Evolutionary conservation across 1,139 yeast genomes (phyloP), one percentile per base, ranked within the genome.

Genomic region (Wickerhamomyces sp.): DNA sequence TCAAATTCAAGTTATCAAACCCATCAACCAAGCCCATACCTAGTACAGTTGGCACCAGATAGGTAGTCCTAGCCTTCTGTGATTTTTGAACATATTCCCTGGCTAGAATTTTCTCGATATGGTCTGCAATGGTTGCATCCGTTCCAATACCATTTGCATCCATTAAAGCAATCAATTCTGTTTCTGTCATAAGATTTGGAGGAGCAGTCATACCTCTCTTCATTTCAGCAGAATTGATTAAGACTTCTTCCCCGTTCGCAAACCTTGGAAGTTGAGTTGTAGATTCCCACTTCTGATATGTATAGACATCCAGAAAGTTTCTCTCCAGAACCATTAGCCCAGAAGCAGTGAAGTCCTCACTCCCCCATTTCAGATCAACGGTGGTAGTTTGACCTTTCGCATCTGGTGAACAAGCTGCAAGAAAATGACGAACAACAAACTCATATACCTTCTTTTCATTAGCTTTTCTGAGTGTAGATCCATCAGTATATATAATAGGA

Each of bases 101-200:
- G 10, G 64, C 63, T 27, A 76, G 67, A 40, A 94, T 81, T 59
- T 87, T 91, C 49, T 86, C 91, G 35, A 94, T 93, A 64, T 94
- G 99, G 39, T 93, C 99, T 0, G 99, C 99, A 68, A 94, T 94
- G 0, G 99, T 94, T 1, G 99, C 99, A 69, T 94, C 99, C 0
- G 99, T 94, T 1, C 99, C 99, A 41, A 94, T 94, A 0, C 98
- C 98, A 65, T 94, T 94, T 7, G 81, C 88, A 67, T 94, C 99
- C 99, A 94, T 94, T 43, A 93, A 68, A 10, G 90, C 85, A 67
- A 94, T 89, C 34, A 94, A 72, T 58, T 93, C 99, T 0, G 96
- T 76, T 64, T 94, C 99, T 0, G 99, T 91, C 73, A 94, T 76
- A 45, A 81, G 84, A 35, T 69, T 68, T 0, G 99, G 99, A 0